These are phyloP conservation scores for Paratinospora sagittata DNA, from an alignment of 164 flowering plant species.

Conservation along the genomic window DNA sequence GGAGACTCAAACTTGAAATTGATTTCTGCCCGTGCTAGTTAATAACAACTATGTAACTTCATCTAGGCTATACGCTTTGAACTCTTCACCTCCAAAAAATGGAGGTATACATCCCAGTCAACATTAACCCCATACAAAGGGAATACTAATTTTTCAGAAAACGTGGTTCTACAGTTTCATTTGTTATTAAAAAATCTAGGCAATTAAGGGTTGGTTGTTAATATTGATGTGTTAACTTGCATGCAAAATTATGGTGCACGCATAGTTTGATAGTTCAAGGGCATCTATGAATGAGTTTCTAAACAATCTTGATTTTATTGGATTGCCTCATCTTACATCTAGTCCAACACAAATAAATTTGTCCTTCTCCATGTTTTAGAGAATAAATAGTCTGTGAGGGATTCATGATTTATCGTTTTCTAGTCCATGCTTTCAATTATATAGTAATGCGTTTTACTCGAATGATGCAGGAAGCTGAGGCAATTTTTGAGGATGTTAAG, in stretches of 20 bases:
- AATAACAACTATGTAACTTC: background rate
- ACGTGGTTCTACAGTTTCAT: background rate
- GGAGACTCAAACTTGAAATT: background rate
- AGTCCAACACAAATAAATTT: background rate
- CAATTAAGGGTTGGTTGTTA: background rate
- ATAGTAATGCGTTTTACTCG: conserved; percentile 11
- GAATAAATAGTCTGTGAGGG: background rate
- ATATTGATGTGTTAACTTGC: background rate
- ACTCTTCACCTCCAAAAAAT: too few relatives aligned
- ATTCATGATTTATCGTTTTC: conserved; percentile 2
- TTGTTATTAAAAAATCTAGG: background rate
- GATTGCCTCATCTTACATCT: background rate
- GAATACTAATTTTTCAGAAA: background rate
- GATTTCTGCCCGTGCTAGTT: background rate
- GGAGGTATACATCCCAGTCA: background rate
- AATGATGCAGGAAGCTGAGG: conserved; percentile 83
- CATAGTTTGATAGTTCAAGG: background rate
- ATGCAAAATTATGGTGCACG: background rate
- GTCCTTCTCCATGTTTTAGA: background rate
- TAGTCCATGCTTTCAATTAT: background rate
- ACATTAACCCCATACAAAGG: background rate
- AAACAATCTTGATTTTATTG: background rate
- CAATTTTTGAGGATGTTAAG: conserved; percentile 70
- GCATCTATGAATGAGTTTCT: background rate
- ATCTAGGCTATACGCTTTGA: too few relatives aligned